Evolutionary conservation across 768 basidiomycete genomes (phyloP).

Genomic region (Tubosaeta sp.): DNA sequence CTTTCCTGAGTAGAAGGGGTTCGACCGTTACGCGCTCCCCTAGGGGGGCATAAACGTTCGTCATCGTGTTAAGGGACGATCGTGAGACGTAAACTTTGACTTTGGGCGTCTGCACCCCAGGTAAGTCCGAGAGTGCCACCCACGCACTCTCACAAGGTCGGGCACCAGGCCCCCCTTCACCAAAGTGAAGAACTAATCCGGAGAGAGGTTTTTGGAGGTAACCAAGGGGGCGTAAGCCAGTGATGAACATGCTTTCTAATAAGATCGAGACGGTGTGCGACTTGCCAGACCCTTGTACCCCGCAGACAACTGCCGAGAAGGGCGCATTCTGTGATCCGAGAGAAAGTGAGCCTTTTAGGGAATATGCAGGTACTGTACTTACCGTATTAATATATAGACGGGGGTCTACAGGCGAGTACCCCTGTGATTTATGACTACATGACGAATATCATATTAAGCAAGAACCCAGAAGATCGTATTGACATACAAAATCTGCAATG

Average conservation of each 20-base stretch:
- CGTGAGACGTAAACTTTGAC: constrained; percentile 55
- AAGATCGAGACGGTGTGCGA: constrained; percentile 68
- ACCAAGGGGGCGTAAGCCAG: constrained; percentile 47
- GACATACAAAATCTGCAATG: constrained; percentile 43
- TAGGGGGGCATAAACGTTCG: constrained; percentile 49
- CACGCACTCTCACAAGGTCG: constrained; percentile 67
- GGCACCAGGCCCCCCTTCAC: constrained; percentile 56
- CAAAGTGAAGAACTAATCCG: constrained; percentile 66
- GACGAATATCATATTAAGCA: not conserved
- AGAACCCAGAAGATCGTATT: not conserved
- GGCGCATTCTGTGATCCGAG: constrained; percentile 53
- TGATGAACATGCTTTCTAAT: constrained; percentile 67
- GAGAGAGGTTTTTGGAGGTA: constrained; percentile 48
- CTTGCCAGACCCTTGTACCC: constrained; percentile 75
- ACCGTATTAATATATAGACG: constrained; percentile 70
- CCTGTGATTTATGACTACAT: constrained; percentile 31
- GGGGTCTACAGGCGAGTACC: constrained; percentile 38
- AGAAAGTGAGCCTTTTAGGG: not conserved
- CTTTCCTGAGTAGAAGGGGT: constrained; percentile 50
- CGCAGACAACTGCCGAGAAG: constrained; percentile 71
- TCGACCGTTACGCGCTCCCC: constrained; percentile 47
- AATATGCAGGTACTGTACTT: constrained; percentile 10
- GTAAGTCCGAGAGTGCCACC: constrained; percentile 40
- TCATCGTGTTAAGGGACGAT: constrained; percentile 60
- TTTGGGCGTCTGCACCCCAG: constrained; percentile 26